Evolutionary conservation across 306 rosid genomes (phyloP).

Genomic region (Malus sieversii): DNA sequence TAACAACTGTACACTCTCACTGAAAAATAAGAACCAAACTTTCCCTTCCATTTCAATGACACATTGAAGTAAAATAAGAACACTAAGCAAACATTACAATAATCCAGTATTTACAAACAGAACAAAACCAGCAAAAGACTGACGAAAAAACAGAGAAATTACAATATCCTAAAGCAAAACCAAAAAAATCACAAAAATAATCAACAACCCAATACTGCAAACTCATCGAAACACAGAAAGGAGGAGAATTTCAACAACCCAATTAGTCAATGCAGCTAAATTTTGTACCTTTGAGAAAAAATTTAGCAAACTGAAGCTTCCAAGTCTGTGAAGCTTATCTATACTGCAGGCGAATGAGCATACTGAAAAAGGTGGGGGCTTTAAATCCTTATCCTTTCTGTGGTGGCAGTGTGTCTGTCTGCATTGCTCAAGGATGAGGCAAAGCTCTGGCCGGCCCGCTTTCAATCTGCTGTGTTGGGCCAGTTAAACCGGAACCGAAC

Average conservation of each 20-base stretch:
- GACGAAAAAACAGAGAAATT: background rate
- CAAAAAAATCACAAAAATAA: background rate
- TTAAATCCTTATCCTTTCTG: constrained; percentile 70
- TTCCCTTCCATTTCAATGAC: background rate
- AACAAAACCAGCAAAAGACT: background rate
- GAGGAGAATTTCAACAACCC: constrained; percentile 9
- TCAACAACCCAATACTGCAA: constrained; percentile 21
- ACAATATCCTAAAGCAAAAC: constrained; percentile 1
- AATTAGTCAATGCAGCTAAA: background rate
- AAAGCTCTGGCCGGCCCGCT: constrained; percentile 14
- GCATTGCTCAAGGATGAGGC: constrained; percentile 14
- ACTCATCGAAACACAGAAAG: constrained; percentile 1
- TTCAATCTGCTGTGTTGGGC: background rate
- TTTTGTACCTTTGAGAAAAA: constrained; percentile 1
- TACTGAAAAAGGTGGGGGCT: constrained; percentile 64
- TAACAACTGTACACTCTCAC: background rate
- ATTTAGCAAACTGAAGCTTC: background rate
- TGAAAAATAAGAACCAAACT: background rate
- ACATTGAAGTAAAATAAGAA: background rate
- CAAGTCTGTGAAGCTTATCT: constrained; percentile 21
- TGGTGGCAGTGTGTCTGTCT: background rate
- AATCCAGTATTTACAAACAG: background rate
- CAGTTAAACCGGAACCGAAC: background rate
- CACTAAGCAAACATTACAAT: background rate
- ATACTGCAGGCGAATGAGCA: constrained; percentile 26